Base-by-base conservation (phyloP, 306 rosid species). In the Rosa lucieae region DNA sequence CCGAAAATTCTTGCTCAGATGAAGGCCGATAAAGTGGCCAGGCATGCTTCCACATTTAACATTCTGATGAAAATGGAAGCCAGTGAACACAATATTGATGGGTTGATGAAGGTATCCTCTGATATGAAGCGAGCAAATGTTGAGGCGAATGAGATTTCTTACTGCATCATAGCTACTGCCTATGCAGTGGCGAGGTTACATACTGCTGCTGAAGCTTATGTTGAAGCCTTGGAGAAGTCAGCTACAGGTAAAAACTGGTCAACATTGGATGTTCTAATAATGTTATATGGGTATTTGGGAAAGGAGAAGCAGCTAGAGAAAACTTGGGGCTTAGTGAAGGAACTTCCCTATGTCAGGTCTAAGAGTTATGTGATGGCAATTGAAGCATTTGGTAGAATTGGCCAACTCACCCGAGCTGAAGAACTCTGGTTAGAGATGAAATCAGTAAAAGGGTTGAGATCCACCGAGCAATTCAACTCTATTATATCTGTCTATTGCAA, bases 11-110 rank as follows among this genome's bases (percentile, higher is more conserved):
- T 95, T 35, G 62, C 89, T 40, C 99, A 90, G 61, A 95, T 95
- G 98, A 95, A 81, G 87, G 94, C 97, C 59, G 94, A 91, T 81
- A 90, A 91, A 86, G 97, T 91, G 79, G 63, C 83, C 12, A 89
- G 84, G 4, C 99, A 95, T 74, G 93, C 90, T 52, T 95, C 99
- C 48, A 93, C 99, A 62, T 95, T 82, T 73, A 95, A 95, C 77
- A 95, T 95, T 85, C 90, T 93, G 80, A 90, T 95, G 99, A 95
- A 95, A 88, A 86, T 95, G 32, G 97, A 95, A 82, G 94, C 96
- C 26, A 93, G 81, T 53, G 96, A 95, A 67, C 93, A 95, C 85
- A 82, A 88, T 75, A 76, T 91, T 72, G 94, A 93, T 59, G 89
- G 89, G 70, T 67, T 93, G 89, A 78, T 85, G 89, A 93, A 84